Base-by-base conservation (phyloP, 2,329 filamentous ascomycete species). In the Samsoniella hepiali region DNA sequence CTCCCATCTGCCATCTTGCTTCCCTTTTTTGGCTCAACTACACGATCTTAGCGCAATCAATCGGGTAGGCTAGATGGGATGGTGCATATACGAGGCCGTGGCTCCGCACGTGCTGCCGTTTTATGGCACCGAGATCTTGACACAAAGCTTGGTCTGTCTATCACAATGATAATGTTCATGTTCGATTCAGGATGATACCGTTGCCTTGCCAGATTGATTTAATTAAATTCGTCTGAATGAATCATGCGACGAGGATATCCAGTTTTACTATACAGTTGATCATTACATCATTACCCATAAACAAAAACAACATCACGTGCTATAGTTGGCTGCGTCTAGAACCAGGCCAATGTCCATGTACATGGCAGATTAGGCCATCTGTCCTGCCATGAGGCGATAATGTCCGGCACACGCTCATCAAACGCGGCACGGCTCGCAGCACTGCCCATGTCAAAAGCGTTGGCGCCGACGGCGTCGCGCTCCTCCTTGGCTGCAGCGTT, bases 321-420 rank as follows among this genome's bases (percentile, higher is more conserved):
- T 32, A 10, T 34, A 51, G 9, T 15, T 29, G 15, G 11, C 7
- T 36, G 17, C 15, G 34, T 15, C 45, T 79, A 98, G 73, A 98
- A 92, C 93, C 95, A 99, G 32, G 93, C 92, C 73, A 98, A 74
- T 31, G 93, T 98, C 95, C 95, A 99, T 63, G 95, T 83, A 3
- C 93, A 91, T 22, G 95, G 95, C 69, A 98, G 77, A 69, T 91
- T 89, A 5, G 95, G 94, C 91, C 94, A 97, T 69, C 89, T 85
- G 75, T 97, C 93, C 77, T 99, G 95, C 95, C 95, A 99, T 60
- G 88, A 86, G 2, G 88, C 94, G 65, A 99, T 79, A 42, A 99
- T 90, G 68, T 97, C 93, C 0, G 95, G 95, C 2, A 99, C 95
- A 62, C 87, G 86, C 74, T 97, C 93, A 76, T 99, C 95, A 71